Evolutionary conservation across 257 asterid species (phyloP), one percentile per base, ranked within the genome.

Genomic region (Haberlea rhodopensis): DNA sequence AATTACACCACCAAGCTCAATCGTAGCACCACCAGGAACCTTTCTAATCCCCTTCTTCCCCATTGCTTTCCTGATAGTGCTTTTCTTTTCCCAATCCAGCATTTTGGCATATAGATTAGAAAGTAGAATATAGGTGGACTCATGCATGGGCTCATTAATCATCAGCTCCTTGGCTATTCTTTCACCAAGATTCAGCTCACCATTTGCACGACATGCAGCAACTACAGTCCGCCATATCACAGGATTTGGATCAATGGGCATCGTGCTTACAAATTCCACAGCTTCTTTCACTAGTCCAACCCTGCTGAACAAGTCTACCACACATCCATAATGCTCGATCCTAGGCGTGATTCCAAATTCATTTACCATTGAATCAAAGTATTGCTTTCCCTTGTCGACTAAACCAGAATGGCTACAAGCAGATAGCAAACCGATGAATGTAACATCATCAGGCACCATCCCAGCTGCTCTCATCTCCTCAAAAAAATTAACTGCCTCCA

Each of bases 321-420:
- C 80, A 60, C 97, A 90, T 22, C 96, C 97, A 19, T 87, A 90
- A 63, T 90, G 97, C 82, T 85, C 95, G 6, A 90, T 84, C 73
- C 84, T 80, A 6, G 96, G 88, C 18, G 53, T 62, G 64, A 90
- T 80, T 13, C 78, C 75, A 48, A 73, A 82, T 60, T 82, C 88
- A 19, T 75, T 80, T 58, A 76, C 58, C 95, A 90, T 90, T 0
- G 69, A 70, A 57, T 75, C 56, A 48, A 87, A 90, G 67, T 85
- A 84, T 4, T 1, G 48, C 67, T 67, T 81, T 19, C 97, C 92
- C 68, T 85, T 74, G 56, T 81, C 76, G 4, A 85, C 88, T 61
- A 90, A 73, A 25, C 92, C 90, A 1, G 95, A 84, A 66, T 87
- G 97, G 77, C 96, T 85, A 76, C 97, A 87, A 19, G 97, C 97